phyloP scores from a whole-genome alignment of 177 flowering plant genomes.

The Vitis hybrid region DNA sequence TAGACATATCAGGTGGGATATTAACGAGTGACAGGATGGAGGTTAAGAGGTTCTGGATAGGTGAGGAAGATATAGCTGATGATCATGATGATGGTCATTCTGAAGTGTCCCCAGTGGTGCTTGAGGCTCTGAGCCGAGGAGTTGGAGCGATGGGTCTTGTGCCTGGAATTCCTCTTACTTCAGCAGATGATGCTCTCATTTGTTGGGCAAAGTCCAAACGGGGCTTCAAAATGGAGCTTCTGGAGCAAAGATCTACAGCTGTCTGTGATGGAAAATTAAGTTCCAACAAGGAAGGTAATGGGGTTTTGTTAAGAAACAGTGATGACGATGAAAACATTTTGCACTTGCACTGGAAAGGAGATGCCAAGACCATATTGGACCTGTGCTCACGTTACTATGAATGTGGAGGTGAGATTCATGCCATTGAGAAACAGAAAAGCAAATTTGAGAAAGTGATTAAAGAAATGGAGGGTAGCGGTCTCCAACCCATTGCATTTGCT shows the following conservation, averaged over 20 bases:
- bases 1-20: constrained; percentile 8
- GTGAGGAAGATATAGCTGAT: constrained; percentile 3
- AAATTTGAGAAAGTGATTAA: constrained; percentile 10
- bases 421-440: constrained; percentile 2
- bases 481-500: constrained; percentile 21
- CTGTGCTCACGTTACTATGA: constrained; percentile 24
- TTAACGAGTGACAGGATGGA: constrained; percentile 1
- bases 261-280: constrained; percentile 4
- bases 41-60: constrained; percentile 13
- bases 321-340: background rate
- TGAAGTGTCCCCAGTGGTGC: background rate
- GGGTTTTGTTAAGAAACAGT: constrained; percentile 7
- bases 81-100: background rate
- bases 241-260: background rate
- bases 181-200: background rate
- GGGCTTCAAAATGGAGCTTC: background rate
- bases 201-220: constrained; percentile 6
- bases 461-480: constrained; percentile 13
- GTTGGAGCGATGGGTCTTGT: background rate
- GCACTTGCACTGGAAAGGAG: constrained; percentile 19
- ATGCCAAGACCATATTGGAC: constrained; percentile 12
- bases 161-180: background rate
- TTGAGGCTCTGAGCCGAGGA: constrained; percentile 6
- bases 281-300: constrained; percentile 2
- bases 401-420: constrained; percentile 2